Base-by-base conservation (phyloP, 345 rosid genomes). In the Citrus glauca region DNA sequence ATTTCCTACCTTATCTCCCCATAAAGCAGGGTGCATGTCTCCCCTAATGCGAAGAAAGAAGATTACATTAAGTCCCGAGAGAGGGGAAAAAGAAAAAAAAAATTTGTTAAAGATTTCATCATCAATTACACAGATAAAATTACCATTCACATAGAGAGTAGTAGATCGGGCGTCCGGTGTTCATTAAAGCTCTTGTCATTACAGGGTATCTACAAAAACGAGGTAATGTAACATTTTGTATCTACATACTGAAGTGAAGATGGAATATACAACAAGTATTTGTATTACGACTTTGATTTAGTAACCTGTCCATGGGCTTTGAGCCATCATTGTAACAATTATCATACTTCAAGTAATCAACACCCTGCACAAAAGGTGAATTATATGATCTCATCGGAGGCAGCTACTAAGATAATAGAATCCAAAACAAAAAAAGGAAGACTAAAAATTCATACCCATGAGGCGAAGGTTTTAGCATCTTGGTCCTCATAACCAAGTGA, bases 131-230 rank as follows among this genome's bases (percentile, higher is more conserved):
- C 3, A 64, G 5, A 30, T 14, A 33, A 33, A n/a, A 76, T 56
- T 74, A 94, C 95, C 98, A 95, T 93, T 95, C 99, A 69, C 99
- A 95, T 33, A 95, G 75, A 16, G 99, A 95, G 80, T 85, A 86
- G 86, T 90, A 93, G 80, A 95, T 93, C 14, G 96, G 86, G 55
- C 92, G 92, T 28, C 93, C 94, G 22, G 92, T 82, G 45, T 92
- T 88, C 88, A 86, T 84, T 61, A 95, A 71, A 77, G 99, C 98
- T 17, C 86, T 81, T 40, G 98, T 88, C 99, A 95, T 95, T 38
- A 85, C 84, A 17, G 97, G 99, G 76, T 92, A 95, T 85, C 96
- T 92, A 81, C 78, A 87, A 19, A 27, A 75, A 75, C 61, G 37
- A 53, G 50, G 55, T n/a, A 10, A 66, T 66, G 32, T 8, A 22